A percentile compares a stretch with the other conserved stretches of the same genome.
Conservation (phyloP, 225 moss, liverwort and hornwort genomes). For the Marchantia polymorpha region DNA sequence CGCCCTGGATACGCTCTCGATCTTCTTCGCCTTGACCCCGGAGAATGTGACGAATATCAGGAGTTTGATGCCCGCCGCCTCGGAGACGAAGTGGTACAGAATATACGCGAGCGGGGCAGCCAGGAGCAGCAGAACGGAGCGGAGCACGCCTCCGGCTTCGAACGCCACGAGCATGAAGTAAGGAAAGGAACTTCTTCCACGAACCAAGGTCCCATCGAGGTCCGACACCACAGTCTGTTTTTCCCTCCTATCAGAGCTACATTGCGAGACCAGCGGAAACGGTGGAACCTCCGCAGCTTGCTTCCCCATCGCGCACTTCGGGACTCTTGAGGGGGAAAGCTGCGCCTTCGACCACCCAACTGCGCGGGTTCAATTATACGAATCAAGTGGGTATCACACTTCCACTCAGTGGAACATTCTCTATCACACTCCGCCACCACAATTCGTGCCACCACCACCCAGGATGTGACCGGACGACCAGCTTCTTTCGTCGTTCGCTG, state of each 20-base stretch:
- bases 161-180: slow-evolving; percentile 90
- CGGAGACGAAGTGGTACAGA: slow-evolving; percentile 53
- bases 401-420: not conserved
- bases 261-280: slow-evolving; percentile 32
- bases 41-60: slow-evolving; percentile 62
- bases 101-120: slow-evolving; percentile 56
- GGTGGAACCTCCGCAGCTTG: slow-evolving; percentile 4
- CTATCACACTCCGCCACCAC: not conserved
- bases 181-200: slow-evolving; percentile 63
- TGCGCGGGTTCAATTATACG: not conserved
- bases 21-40: slow-evolving; percentile 67
- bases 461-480: not conserved
- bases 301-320: slow-evolving; percentile 15
- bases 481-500: not conserved
- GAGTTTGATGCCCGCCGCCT: slow-evolving; percentile 68
- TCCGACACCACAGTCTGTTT: slow-evolving; percentile 66
- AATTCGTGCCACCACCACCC: not conserved
- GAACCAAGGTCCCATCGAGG: slow-evolving; percentile 70
- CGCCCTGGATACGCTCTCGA: slow-evolving; percentile 67
- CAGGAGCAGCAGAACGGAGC: slow-evolving; percentile 58
- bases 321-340: not conserved
- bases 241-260: slow-evolving; percentile 51
- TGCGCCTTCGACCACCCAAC: not conserved
- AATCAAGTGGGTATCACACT: not conserved
- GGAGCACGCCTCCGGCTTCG: slow-evolving; percentile 63